Base-by-base conservation (phyloP, 1,139 yeast species). In the Blastobotrys indianensis region DNA sequence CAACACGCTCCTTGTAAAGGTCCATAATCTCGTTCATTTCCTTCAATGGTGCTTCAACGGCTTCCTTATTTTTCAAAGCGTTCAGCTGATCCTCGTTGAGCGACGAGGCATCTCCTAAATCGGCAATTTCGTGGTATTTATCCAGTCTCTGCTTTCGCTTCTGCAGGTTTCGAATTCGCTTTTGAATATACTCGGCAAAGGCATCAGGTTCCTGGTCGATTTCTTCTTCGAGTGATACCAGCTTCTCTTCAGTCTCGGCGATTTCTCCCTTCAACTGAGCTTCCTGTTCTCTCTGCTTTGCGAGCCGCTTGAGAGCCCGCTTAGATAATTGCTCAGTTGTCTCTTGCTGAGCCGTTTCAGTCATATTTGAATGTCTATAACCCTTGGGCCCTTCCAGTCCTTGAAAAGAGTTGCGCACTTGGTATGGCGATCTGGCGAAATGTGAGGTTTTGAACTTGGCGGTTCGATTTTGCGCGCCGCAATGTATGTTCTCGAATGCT, bases 21-120 rank as follows among this genome's bases (percentile, higher is more conserved):
- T 51, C 54, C 32, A 54, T 52, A 15, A 63, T 52, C 29, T 67
- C 70, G 29, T 55, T 58, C 39, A 65, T 53, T 41, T 65, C 69
- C 47, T 58, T 63, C 47, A 67, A 56, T 11, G 70, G 69, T 4
- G 61, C 64, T 35, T 63, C 64, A 12, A 67, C 71, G 23, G 62
- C 57, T 31, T 65, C 68, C 47, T 60, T 58, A 35, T 57, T 52
- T 28, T 56, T 52, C 39, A 67, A 53, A 4, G 70, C 68, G 11
- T 61, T 59, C 33, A 57, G 40, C 51, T 67, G 72, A 45, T 66
- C 70, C n/a, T 59, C 60, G 42, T 67, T 66, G 41, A 67, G 59
- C 32, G 45, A 41, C 30, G 39, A 45, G 20, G 51, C 46, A 10
- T 54, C 58, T 4, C 55, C 57, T 7, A 51, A 43, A 20, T 59